Percentiles rank a stretch among this genome's conserved stretches.
These are phyloP conservation scores for Pythium volutum DNA, from an alignment of 352 stramenopile genomes.

Conservation along the genomic window DNA sequence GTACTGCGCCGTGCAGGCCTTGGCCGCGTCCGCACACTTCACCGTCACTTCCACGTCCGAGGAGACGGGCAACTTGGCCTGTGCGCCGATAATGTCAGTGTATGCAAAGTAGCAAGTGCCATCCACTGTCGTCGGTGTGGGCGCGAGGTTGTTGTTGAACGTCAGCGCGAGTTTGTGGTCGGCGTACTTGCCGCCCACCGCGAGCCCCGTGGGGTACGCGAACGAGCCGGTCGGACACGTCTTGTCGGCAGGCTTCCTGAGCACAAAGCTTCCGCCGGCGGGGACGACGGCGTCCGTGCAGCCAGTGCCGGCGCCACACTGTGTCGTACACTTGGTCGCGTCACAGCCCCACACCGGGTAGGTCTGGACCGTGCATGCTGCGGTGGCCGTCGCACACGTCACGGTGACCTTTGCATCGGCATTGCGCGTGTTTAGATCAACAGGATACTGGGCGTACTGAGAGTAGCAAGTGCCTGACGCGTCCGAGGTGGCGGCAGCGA, in stretches of 20 bases:
- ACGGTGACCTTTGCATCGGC: not conserved
- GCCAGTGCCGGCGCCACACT: not conserved
- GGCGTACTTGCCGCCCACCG: not conserved
- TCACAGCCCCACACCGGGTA: not conserved
- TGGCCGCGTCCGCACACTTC: not conserved
- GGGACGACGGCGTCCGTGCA: not conserved
- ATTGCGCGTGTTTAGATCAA: not conserved
- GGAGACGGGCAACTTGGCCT: not conserved
- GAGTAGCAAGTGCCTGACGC: not conserved
- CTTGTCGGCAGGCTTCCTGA: not conserved
- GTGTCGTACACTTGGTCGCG: not conserved
- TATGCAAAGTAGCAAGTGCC: not conserved
- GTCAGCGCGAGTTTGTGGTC: not conserved
- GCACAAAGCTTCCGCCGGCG: not conserved
- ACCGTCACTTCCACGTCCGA: not conserved
- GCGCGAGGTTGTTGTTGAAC: not conserved
- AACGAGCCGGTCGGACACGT: not conserved
- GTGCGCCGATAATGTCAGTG: not conserved
- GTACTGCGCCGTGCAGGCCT: not conserved
- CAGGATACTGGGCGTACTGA: not conserved
- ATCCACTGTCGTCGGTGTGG: not conserved
- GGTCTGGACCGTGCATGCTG: not conserved
- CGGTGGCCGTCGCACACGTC: not conserved
- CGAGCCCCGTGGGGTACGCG: not conserved
- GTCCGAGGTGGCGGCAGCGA: not conserved